Evolutionary conservation across 2,329 filamentous ascomycete genomes (phyloP), one percentile per base, ranked within the genome.

Genomic region (Fonsecaea multimorphosa): DNA sequence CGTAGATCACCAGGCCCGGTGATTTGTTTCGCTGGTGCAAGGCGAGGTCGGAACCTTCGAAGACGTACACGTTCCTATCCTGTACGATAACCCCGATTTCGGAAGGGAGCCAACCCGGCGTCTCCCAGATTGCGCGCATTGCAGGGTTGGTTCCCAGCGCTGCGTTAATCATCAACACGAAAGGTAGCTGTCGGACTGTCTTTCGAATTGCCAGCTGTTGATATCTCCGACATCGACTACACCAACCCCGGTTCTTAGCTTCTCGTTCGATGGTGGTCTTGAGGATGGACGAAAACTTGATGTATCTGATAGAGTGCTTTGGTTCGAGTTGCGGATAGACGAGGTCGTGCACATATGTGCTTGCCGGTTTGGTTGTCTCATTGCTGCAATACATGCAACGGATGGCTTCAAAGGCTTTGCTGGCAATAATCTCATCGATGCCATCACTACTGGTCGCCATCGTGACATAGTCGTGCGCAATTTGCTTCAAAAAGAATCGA

Each of bases 61-160:
- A 98, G 77, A 93, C 97, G 78, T 92, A 93, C 74, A 98, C 91
- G 74, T 96, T 91, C n/a, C 92, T 92, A 73, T 91, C 87, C 66
- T 96, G 91, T 64, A 97, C 87, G 64, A 96, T 91, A 73, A 99
- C 87, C 40, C 95, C 95, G 73, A 99, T 93, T 76, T 98, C 93
- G 74, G 95, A 91, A 0, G 95, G 95, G 12, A 99, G 82, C 89
- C 94, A 99, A 16, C 91, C 92, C 0, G 92, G 92, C 12, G 89
- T 92, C 0, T 91, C 87, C 96, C 96, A 99, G 16, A 97, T 72
- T 32, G 78, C 83, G 65, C 90, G 85, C 72, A 89, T 89, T 38
- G 92, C 87, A 69, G 94, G 91, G 1, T 88, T 85, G 53, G 85
- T 87, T 46, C 91, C 89, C 11, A 91, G 87, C 0, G 92, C 91